These are phyloP conservation scores for Sutorius australiensis DNA, from an alignment of 768 basidiomycete species.

Conservation along the genomic window DNA sequence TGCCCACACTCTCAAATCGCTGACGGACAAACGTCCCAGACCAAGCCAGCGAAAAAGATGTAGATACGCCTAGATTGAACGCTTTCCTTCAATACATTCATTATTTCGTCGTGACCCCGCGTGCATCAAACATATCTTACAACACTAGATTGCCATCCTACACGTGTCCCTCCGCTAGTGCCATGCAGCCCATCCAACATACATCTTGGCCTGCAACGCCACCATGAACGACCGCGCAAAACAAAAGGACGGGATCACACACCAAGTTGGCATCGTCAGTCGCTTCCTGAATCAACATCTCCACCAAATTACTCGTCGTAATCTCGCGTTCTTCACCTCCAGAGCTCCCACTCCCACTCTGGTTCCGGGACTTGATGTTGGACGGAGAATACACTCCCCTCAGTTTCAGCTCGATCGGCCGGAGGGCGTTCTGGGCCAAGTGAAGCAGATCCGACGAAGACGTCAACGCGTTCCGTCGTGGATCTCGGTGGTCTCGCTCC, in stretches of 20 bases:
- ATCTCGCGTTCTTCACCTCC: slow-evolving; percentile 39
- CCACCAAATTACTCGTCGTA: slow-evolving; percentile 84
- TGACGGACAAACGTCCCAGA: slow-evolving; percentile 11
- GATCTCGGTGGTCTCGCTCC: slow-evolving; percentile 38
- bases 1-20: background rate
- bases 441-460: slow-evolving; percentile 53
- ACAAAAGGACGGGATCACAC: slow-evolving; percentile 16
- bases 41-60: slow-evolving; percentile 28
- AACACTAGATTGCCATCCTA: background rate
- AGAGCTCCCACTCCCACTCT: slow-evolving; percentile 23
- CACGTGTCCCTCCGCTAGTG: slow-evolving; percentile 36
- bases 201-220: slow-evolving; percentile 73
- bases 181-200: slow-evolving; percentile 87
- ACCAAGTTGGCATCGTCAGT: slow-evolving; percentile 70
- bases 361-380: slow-evolving; percentile 38
- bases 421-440: slow-evolving; percentile 72
- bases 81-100: slow-evolving; percentile 11
- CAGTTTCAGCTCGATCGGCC: slow-evolving; percentile 81
- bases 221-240: slow-evolving; percentile 8
- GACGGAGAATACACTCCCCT: slow-evolving; percentile 61
- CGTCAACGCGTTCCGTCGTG: slow-evolving; percentile 42
- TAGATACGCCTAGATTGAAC: slow-evolving; percentile 22
- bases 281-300: slow-evolving; percentile 88
- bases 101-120: slow-evolving; percentile 3
- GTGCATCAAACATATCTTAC: background rate